Evolutionary conservation across 805 yeast species (phyloP).

Genomic region (Starmerella tilneyi): DNA sequence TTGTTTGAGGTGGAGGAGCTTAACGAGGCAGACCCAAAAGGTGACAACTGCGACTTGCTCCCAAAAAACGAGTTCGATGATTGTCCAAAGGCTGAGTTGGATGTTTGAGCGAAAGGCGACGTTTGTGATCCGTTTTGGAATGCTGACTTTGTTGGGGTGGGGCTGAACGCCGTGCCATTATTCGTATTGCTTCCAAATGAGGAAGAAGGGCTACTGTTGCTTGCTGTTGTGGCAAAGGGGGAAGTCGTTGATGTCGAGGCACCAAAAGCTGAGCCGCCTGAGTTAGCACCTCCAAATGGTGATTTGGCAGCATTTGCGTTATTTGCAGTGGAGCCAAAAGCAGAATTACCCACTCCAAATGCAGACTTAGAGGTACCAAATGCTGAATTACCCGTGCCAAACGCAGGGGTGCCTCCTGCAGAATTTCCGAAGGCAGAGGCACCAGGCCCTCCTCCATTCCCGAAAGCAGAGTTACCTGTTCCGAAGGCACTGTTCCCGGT

Average conservation of each 20-base stretch:
- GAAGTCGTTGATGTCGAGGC: no score
- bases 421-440: constrained; percentile 8
- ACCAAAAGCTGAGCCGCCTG: not conserved
- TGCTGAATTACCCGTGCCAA: constrained; percentile 8
- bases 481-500: constrained; percentile 22
- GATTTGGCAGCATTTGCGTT: no score
- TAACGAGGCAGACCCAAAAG: constrained; percentile 4
- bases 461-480: constrained; percentile 10
- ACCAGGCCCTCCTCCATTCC: constrained; percentile 20
- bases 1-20: not conserved
- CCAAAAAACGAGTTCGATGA: constrained; percentile 13
- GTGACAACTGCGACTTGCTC: constrained; percentile 3
- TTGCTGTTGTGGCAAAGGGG: no score
- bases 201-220: not conserved
- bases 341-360: not conserved
- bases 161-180: not conserved
- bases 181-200: not conserved
- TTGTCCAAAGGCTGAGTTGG: constrained; percentile 7
- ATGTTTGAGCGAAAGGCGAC: constrained; percentile 10
- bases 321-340: no score
- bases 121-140: constrained; percentile 4
- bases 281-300: constrained; percentile 1
- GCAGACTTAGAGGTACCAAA: constrained; percentile 23
- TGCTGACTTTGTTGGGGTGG: constrained; percentile 5
- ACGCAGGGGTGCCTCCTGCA: constrained; percentile 1